A percentile compares a stretch with the other conserved stretches of the same genome.
Evolutionary conservation across 352 stramenopile species (phyloP).

Genomic region (Phytophthora foliorum): DNA sequence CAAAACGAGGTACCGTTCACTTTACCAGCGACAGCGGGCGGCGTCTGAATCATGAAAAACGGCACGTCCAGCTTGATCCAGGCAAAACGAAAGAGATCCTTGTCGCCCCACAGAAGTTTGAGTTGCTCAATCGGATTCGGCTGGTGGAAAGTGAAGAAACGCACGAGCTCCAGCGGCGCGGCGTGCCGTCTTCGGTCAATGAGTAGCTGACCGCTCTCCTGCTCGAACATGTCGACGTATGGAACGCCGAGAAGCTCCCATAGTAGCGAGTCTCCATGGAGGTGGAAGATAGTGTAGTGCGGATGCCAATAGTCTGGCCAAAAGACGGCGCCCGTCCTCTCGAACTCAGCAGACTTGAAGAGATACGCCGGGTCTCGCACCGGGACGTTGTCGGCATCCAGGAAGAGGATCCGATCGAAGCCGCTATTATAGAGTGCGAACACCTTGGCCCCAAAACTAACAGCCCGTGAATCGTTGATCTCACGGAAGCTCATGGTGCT

Average conservation of each 20-base stretch:
- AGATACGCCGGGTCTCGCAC: constrained; percentile 61
- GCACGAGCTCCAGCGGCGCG: constrained; percentile 28
- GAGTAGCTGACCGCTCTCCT: constrained; percentile 33
- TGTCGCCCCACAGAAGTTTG: constrained; percentile 60
- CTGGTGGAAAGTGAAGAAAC: constrained; percentile 53
- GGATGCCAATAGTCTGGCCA: constrained; percentile 76
- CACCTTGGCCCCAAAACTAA: constrained; percentile 68
- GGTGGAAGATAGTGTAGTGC: constrained; percentile 67
- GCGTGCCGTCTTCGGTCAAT: constrained; percentile 27
- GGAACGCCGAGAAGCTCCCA: constrained; percentile 59
- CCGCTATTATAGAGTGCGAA: constrained; percentile 65
- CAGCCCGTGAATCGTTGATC: constrained; percentile 53
- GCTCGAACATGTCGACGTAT: constrained; percentile 64
- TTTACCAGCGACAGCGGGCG: constrained; percentile 45
- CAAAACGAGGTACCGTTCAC: constrained; percentile 45
- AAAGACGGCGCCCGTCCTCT: constrained; percentile 55
- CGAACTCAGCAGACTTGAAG: constrained; percentile 52
- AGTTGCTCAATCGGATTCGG: constrained; percentile 49
- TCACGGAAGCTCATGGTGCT: constrained; percentile 37
- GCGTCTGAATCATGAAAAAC: constrained; percentile 65
- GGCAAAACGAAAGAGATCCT: constrained; percentile 68
- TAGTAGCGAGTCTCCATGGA: constrained; percentile 56
- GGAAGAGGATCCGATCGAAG: constrained; percentile 52
- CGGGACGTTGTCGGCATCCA: constrained; percentile 65
- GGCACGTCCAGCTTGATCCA: constrained; percentile 56